Conservation (phyloP, 2,329 filamentous ascomycete genomes). For the Alternaria ethzedia region DNA sequence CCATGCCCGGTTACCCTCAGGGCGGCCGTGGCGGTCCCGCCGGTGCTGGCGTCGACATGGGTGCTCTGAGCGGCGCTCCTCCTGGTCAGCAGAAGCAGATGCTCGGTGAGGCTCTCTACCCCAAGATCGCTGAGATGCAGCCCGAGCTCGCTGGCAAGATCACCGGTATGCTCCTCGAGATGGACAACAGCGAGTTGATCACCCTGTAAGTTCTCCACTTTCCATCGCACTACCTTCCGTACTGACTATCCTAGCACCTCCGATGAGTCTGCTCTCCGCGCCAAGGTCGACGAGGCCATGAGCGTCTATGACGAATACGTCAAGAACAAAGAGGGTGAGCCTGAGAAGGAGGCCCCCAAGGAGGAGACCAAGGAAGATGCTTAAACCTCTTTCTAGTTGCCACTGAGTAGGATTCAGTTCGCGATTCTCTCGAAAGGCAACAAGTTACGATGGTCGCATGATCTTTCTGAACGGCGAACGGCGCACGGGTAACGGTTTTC, state of each 20-base stretch:
- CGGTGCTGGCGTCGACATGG: constrained; percentile 55
- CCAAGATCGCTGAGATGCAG: constrained; percentile 95
- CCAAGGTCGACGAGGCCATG: constrained; percentile 97
- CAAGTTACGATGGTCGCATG: constrained; percentile 36
- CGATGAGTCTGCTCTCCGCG: constrained; percentile 84
- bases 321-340: constrained; percentile 72
- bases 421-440: constrained; percentile 34
- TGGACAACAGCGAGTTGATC: constrained; percentile 95
- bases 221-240: background rate
- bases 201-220: constrained; percentile 78
- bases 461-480: constrained; percentile 44
- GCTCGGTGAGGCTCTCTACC: constrained; percentile 96
- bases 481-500: constrained; percentile 42
- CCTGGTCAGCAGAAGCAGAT: constrained; percentile 95
- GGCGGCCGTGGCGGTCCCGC: constrained; percentile 32
- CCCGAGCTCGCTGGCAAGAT: constrained; percentile 98
- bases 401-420: constrained; percentile 39
- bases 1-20: constrained; percentile 42
- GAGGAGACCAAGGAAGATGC: constrained; percentile 58
- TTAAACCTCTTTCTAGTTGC: constrained; percentile 42
- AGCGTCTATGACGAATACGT: constrained; percentile 98
- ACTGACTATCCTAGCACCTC: constrained; percentile 70
- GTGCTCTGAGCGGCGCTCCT: constrained; percentile 59
- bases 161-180: constrained; percentile 99
- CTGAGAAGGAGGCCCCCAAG: constrained; percentile 46